Evolutionary conservation across 1,284 basidiomycete genomes (phyloP).

Genomic region (Neotropicomus parvogracilis): DNA sequence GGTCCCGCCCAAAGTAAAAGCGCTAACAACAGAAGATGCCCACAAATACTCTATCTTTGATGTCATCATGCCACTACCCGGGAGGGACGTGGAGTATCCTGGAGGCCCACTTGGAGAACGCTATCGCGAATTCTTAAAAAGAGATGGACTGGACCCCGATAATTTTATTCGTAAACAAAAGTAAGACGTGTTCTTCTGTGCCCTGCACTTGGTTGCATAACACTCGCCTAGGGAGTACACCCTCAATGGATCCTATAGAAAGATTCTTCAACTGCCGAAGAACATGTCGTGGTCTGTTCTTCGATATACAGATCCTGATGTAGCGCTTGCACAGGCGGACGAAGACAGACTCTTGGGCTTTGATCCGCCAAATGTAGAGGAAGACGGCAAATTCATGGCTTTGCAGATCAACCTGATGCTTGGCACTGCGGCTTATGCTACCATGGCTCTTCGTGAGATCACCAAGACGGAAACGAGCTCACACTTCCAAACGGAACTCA

Average conservation of each 20-base stretch:
- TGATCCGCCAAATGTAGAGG: constrained; percentile 62
- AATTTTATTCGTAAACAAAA: constrained; percentile 86
- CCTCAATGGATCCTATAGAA: constrained; percentile 89
- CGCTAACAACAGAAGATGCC: constrained; percentile 72
- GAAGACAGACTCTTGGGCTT: constrained; percentile 87
- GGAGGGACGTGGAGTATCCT: constrained; percentile 88
- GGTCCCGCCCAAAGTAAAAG: constrained; percentile 68
- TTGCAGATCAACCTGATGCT: constrained; percentile 78
- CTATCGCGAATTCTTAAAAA: constrained; percentile 75
- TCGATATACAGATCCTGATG: constrained; percentile 90
- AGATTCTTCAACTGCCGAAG: constrained; percentile 82
- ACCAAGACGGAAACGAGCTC: constrained; percentile 91
- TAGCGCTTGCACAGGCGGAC: constrained; percentile 88
- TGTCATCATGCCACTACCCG: constrained; percentile 93
- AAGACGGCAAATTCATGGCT: constrained; percentile 79
- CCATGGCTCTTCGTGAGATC: constrained; percentile 92
- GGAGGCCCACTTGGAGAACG: constrained; percentile 77
- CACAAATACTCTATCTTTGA: constrained; percentile 85
- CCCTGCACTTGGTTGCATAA: constrained; percentile 5
- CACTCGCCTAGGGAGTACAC: constrained; percentile 73
- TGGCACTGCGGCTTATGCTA: constrained; percentile 88
- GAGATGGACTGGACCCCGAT: constrained; percentile 85
- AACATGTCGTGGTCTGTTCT: constrained; percentile 79
- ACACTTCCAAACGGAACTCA: constrained; percentile 80
- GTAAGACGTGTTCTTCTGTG: constrained; percentile 42